phyloP scores from a whole-genome alignment of 345 rosid genomes.

The Litchi chinensis region DNA sequence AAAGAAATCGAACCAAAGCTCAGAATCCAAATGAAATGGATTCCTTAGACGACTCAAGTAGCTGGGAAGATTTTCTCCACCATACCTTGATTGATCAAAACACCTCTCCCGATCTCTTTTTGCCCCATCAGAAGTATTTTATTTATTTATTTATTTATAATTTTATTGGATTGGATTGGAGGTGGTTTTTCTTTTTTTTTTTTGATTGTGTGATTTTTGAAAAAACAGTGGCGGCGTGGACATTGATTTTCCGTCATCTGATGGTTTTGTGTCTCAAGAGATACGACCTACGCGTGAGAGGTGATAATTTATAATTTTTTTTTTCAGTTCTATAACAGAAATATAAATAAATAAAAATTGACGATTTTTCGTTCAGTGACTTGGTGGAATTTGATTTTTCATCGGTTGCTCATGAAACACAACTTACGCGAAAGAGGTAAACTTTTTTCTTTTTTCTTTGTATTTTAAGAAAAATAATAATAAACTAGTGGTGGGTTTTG shows the following conservation, averaged over 20 bases:
- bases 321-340: neutral
- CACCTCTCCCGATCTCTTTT: slow-evolving; percentile 23
- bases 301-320: slow-evolving; percentile 19
- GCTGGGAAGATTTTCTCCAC: slow-evolving; percentile 45
- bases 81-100: slow-evolving; percentile 27
- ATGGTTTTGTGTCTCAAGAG: slow-evolving; percentile 38
- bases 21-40: slow-evolving; percentile 22
- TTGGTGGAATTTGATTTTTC: slow-evolving; percentile 32
- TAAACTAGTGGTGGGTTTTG: no score
- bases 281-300: slow-evolving; percentile 47
- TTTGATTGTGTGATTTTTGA: neutral
- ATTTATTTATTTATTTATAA: neutral
- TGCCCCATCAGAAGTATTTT: slow-evolving; percentile 14
- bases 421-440: slow-evolving; percentile 53
- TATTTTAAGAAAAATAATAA: no score
- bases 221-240: slow-evolving; percentile 1
- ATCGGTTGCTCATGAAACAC: slow-evolving; percentile 40
- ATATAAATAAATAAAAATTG: neutral
- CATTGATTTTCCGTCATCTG: slow-evolving; percentile 31
- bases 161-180: neutral
- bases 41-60: slow-evolving; percentile 16
- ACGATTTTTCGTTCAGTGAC: neutral
- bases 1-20: neutral
- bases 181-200: neutral
- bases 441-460: neutral